Evolutionary conservation across 75 land plant species (phyloP).

Genomic region (Cunninghamia lanceolata): DNA sequence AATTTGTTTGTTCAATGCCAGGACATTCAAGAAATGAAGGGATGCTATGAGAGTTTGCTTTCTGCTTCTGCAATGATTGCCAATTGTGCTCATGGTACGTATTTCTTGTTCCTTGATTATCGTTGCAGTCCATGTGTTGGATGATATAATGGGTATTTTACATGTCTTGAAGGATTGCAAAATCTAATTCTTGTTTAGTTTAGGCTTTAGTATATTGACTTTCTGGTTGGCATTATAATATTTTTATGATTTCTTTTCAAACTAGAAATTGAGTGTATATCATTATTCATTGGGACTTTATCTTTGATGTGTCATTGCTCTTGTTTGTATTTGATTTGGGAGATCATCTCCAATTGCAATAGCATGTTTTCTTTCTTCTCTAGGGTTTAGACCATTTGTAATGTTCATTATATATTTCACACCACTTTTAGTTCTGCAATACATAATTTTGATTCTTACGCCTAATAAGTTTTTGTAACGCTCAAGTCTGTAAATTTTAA

Average conservation of each 20-base stretch:
- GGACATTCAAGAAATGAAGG: slow-evolving; percentile 5
- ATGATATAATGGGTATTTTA: neutral
- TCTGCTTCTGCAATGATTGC: slow-evolving; percentile 3
- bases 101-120: neutral
- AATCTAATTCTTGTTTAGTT: neutral
- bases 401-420: neutral
- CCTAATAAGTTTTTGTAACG: neutral
- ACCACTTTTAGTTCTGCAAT: neutral
- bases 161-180: neutral
- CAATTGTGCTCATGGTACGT: slow-evolving; percentile 4
- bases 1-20: neutral
- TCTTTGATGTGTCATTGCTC: neutral
- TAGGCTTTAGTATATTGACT: neutral
- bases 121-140: neutral
- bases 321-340: neutral
- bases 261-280: neutral
- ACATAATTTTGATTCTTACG: neutral
- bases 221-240: neutral
- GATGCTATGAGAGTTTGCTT: slow-evolving; percentile 6
- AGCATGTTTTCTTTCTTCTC: neutral
- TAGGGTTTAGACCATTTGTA: neutral
- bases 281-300: neutral
- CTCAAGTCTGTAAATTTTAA: neutral
- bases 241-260: neutral
- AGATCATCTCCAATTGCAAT: neutral